Evolutionary conservation across 2,329 filamentous ascomycete species (phyloP).

Genomic region (Pyricularia pennisetigena): DNA sequence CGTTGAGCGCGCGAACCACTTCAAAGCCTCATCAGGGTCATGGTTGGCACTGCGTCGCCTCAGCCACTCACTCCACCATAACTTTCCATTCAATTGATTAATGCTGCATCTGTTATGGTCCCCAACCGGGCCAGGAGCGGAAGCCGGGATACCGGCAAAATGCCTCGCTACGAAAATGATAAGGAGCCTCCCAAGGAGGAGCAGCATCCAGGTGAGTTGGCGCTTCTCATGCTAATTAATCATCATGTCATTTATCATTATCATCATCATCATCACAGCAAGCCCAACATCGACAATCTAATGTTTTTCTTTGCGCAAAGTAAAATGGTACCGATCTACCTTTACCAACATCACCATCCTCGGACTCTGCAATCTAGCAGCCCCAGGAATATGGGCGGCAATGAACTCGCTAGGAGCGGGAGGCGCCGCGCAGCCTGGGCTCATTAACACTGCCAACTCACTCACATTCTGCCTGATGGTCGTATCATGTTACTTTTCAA

Average conservation of each 20-base stretch:
- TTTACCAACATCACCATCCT: background rate
- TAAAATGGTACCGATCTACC: background rate
- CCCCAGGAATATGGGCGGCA: background rate
- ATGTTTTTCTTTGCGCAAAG: background rate
- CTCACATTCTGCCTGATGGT: constrained; percentile 56
- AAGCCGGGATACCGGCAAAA: background rate
- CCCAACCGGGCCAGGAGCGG: too few species aligned
- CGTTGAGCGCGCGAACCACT: too few species aligned
- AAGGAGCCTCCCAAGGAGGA: background rate
- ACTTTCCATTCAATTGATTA: too few species aligned
- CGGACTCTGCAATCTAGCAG: background rate
- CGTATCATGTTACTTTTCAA: constrained; percentile 56
- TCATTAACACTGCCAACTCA: constrained; percentile 63
- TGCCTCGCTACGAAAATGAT: background rate
- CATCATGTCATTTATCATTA: too few species aligned
- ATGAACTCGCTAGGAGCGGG: background rate
- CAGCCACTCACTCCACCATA: too few species aligned
- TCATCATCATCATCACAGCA: background rate
- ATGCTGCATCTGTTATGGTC: too few species aligned
- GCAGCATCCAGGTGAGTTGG: background rate
- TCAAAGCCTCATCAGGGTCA: too few species aligned
- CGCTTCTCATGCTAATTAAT: too few species aligned
- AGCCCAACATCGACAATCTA: background rate
- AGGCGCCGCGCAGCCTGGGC: constrained; percentile 31
- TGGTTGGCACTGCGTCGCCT: too few species aligned